These are phyloP conservation scores for Pyrenochaeta sp. DNA, from an alignment of 2,329 filamentous ascomycete genomes.

Conservation along the genomic window DNA sequence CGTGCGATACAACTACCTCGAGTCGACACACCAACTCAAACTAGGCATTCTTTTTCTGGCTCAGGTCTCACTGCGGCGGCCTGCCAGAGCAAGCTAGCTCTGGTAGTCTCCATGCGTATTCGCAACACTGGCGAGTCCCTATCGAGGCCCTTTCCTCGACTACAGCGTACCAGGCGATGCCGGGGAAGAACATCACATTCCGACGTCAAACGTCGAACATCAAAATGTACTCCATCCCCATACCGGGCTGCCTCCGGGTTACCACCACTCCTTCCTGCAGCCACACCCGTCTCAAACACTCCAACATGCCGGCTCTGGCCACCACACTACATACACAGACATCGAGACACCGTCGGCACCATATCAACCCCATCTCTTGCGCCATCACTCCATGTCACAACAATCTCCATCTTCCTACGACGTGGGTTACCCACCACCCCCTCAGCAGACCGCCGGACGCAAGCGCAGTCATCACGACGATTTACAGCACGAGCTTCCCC, in stretches of 20 bases:
- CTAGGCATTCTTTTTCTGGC: slow-evolving; percentile 51
- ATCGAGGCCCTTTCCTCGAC: slow-evolving; percentile 58
- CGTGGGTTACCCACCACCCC: slow-evolving; percentile 45
- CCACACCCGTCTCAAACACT: slow-evolving; percentile 49
- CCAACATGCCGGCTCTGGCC: slow-evolving; percentile 47
- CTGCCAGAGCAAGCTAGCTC: slow-evolving; percentile 60
- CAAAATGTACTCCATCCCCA: slow-evolving; percentile 52
- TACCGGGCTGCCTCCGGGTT: slow-evolving; percentile 45
- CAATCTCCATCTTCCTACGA: slow-evolving; percentile 49
- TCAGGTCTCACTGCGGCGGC: slow-evolving; percentile 55
- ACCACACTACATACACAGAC: slow-evolving; percentile 50
- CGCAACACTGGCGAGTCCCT: slow-evolving; percentile 60
- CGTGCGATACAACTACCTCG: slow-evolving; percentile 51
- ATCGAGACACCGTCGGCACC: slow-evolving; percentile 48
- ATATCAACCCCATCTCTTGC: slow-evolving; percentile 47
- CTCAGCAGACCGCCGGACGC: slow-evolving; percentile 43
- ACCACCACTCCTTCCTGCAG: slow-evolving; percentile 50
- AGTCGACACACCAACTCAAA: slow-evolving; percentile 45
- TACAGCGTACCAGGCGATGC: slow-evolving; percentile 55
- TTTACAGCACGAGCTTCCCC: slow-evolving; percentile 49
- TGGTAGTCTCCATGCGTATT: slow-evolving; percentile 61
- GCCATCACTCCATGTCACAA: slow-evolving; percentile 49
- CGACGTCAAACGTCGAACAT: slow-evolving; percentile 53
- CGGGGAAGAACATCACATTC: slow-evolving; percentile 52
- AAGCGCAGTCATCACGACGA: slow-evolving; percentile 56